Base-by-base conservation (phyloP, 306 rosid genomes). In the Rubus idaeus region DNA sequence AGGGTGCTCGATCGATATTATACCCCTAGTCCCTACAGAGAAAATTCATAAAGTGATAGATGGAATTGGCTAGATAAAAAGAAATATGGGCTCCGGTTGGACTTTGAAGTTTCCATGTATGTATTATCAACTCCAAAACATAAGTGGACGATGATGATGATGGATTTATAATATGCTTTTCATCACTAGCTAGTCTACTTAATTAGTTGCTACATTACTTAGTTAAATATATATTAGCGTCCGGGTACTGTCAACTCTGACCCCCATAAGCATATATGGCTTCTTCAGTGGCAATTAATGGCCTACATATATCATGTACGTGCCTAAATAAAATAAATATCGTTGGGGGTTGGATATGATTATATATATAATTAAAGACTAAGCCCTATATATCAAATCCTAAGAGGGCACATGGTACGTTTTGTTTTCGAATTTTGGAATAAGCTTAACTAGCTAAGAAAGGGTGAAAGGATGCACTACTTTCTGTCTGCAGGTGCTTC, bases 71-170 rank as follows among this genome's bases (percentile, higher is more conserved):
- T n/a, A 39, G 70, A 64, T 8, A 64, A 41, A 39, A 64, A 64
- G 11, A 37, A 64, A 64, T 40, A 64, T 39, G 49, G 26, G 7
- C 5, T 40, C 70, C 39, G 49, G 49, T 64, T 17, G 26, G 47
- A 64, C 26, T 64, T 40, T 39, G 70, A 40, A 62, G 45, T 62
- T 62, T 62, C 21, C 10, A 17, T 14, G 20, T 1, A 63, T 64
- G 47, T 6, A 64, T 39, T 64, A 39, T 30, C 39, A 17, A 37
- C 14, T 63, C 14, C 12, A 3, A 35, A 63, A 63, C 68, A 64
- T 39, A 64, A 64, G 69, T 64, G 47, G 69, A 64, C 7, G 70
- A n/a, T n/a, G n/a, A 39, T 64, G 69, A 64, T 16, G 70, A 39
- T 39, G 37, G 7, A 40, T 20, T 26, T 26, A 62, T 23, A 35